Evolutionary conservation across 2,329 filamentous ascomycete genomes (phyloP).

Genomic region (Cordyceps cicadae): DNA sequence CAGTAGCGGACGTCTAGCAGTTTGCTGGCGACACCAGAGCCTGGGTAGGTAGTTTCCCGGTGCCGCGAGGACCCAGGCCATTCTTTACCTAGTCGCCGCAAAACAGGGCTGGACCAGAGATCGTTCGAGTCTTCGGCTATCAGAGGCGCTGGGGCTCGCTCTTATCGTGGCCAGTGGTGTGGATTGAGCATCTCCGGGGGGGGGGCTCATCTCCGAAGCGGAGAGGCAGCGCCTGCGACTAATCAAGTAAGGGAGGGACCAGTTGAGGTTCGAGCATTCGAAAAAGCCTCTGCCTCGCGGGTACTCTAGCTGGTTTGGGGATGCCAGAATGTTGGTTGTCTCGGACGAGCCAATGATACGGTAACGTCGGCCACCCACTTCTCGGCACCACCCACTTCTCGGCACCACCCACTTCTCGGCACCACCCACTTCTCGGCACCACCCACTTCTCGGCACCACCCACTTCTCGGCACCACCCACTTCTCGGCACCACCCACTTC

Average conservation of each 20-base stretch:
- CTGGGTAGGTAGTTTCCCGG: too few relatives aligned
- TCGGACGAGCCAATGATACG: neutral
- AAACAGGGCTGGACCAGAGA: neutral
- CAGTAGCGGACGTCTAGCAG: neutral
- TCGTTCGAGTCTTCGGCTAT: neutral
- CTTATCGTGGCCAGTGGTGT: conserved; percentile 3
- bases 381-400: too few relatives aligned
- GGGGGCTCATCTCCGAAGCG: neutral
- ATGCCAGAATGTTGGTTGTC: neutral
- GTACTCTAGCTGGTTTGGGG: neutral
- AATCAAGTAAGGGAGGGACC: neutral
- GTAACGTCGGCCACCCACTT: too few relatives aligned
- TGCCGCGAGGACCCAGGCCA: too few relatives aligned
- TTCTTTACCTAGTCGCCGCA: too few relatives aligned
- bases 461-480: too few relatives aligned
- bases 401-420: too few relatives aligned
- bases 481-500: too few relatives aligned
- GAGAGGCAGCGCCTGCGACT: neutral
- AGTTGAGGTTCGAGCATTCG: neutral
- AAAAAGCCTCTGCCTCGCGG: neutral
- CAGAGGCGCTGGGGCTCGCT: neutral
- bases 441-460: too few relatives aligned
- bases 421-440: too few relatives aligned
- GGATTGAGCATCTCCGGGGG: conserved; percentile 9
- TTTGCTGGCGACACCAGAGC: neutral